Percentiles rank a stretch among this genome's conserved stretches.
These are phyloP conservation scores for Lentinula sp. DNA, from an alignment of 768 basidiomycete species.

Conservation along the genomic window DNA sequence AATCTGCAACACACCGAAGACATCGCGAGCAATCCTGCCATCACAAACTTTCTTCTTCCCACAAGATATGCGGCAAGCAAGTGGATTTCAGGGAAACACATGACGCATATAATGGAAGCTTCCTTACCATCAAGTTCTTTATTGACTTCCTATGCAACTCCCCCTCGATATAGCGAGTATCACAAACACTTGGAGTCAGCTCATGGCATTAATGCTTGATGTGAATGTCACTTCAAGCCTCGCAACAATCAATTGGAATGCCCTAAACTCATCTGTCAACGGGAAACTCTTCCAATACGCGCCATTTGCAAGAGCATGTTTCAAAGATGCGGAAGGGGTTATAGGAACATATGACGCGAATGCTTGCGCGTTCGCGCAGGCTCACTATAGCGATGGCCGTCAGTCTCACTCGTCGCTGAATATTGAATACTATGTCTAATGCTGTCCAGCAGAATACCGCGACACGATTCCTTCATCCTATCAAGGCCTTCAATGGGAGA, in stretches of 20 bases:
- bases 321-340: not conserved
- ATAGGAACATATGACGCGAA: not conserved
- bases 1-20: too few species aligned
- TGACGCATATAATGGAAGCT: not conserved
- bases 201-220: not conserved
- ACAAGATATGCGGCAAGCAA: not conserved
- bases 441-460: not conserved
- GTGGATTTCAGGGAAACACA: not conserved
- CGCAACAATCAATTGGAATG: not conserved
- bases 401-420: not conserved
- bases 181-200: not conserved
- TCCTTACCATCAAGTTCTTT: not conserved
- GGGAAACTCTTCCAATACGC: not conserved
- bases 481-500: not conserved
- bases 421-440: not conserved
- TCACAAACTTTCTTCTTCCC: not conserved
- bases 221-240: not conserved
- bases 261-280: not conserved
- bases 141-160: not conserved
- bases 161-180: not conserved
- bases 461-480: not conserved
- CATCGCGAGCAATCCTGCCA: not conserved
- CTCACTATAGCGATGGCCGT: not conserved
- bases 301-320: constrained; percentile 2
- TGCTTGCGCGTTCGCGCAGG: not conserved